Evolutionary conservation across 2,329 filamentous ascomycete species (phyloP), one percentile per base, ranked within the genome.

Genomic region (Penicillium sclerotiorum): DNA sequence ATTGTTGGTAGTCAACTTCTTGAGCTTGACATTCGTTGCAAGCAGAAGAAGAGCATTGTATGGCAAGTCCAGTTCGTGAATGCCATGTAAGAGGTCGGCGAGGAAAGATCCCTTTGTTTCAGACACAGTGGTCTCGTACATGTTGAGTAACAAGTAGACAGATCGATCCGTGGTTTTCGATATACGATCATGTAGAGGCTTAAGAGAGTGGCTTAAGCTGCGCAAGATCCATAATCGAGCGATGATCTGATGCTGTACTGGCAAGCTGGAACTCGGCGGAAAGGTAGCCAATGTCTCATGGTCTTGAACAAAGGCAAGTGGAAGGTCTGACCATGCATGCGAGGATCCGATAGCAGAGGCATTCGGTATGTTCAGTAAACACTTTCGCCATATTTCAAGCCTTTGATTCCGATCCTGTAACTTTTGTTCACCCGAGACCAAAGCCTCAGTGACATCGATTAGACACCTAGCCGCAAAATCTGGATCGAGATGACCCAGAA

Each of bases 221-320:
- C 62, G 63, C 43, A 71, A 52, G 22, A 54, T 45, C 69, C 69
- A 72, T 11, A 72, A 45, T 20, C 69, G 68, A 21, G 68, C 25
- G 12, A 71, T 45, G 5, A 71, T 62, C 20, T 59, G 61, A n/a
- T 66, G 57, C n/a, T 57, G 57, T 5, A 49, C 45, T 17, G 60
- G 45, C 4, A 59, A 28, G 8, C 20, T 41, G 18, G 32, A 1
- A 32, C n/a, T 27, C 11, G 30, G 11, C 41, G 23, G 21, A 32
- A 28, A 13, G 45, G 40, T 20, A 33, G 17, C n/a, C 18, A 33
- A 43, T 32, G n/a, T 23, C 12, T 22, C 17, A 8, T n/a, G 13
- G 15, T 50, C 37, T 43, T 28, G 13, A 18, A 21, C 28, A n/a
- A 20, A 49, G 28, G 37, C 49, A n/a, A 17, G 45, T 49, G 9